These are phyloP conservation scores for Hymenochaete sp. DNA, from an alignment of 1,284 basidiomycete species.

Conservation along the genomic window DNA sequence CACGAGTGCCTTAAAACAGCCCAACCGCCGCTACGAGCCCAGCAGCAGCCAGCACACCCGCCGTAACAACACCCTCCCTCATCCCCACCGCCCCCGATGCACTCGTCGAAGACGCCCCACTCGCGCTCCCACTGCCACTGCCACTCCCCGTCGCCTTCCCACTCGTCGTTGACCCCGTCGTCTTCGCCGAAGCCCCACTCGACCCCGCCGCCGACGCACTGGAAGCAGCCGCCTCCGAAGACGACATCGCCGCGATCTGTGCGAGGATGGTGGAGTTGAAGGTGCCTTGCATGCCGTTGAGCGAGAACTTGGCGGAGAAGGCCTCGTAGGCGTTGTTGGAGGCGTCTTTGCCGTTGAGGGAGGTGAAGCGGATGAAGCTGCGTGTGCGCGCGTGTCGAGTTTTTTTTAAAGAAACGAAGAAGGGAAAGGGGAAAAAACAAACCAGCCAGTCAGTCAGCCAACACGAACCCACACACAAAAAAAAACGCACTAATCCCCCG, in stretches of 20 bases:
- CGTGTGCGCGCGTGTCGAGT: not conserved
- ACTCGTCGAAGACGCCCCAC: conserved; percentile 19
- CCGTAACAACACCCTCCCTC: conserved; percentile 11
- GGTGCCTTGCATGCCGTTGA: conserved; percentile 53
- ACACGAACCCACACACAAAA: no score
- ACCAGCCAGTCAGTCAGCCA: no score
- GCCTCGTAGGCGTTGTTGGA: conserved; percentile 55
- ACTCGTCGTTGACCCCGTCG: conserved; percentile 16
- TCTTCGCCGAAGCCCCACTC: conserved; percentile 15
- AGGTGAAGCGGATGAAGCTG: conserved; percentile 72
- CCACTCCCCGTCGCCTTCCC: conserved; percentile 23
- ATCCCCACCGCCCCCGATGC: conserved; percentile 22
- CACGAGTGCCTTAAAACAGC: not conserved
- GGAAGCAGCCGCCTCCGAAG: conserved; percentile 16
- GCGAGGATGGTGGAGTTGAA: conserved; percentile 47
- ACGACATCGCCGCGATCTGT: conserved; percentile 44
- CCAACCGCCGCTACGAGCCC: conserved; percentile 23
- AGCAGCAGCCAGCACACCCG: conserved; percentile 23
- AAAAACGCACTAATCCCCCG: conserved; percentile 46
- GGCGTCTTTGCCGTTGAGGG: conserved; percentile 36
- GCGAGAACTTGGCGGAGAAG: conserved; percentile 76
- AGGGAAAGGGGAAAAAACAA: no score
- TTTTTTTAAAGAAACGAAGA: no score
- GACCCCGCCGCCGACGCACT: conserved; percentile 20
- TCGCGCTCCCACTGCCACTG: conserved; percentile 20